Evolutionary conservation across 2,329 filamentous ascomycete genomes (phyloP), one percentile per base, ranked within the genome.

Genomic region (Canariomyces notabilis): DNA sequence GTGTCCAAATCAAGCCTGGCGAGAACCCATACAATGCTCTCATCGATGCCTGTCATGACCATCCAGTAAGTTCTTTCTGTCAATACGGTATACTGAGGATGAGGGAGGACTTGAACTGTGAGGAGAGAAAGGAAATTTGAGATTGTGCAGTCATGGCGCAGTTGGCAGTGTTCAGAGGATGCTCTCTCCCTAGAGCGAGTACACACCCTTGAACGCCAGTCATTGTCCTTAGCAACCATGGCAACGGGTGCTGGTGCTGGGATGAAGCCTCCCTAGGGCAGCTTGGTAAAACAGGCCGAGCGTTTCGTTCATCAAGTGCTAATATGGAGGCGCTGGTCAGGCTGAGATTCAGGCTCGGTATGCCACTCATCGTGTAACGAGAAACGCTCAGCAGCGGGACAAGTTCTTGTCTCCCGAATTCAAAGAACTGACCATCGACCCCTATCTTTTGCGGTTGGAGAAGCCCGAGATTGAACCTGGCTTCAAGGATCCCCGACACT

Each of bases 21-120:
- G 76, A 79, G 60, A 94, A 93, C 55, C 88, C 87, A 1, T 93
- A 90, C 62, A 75, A 87, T 55, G 80, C 82, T 15, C 68, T 94
- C 49, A 85, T 95, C 48, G 65, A 75, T 34, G 76, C 77, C 8
- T 89, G 83, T 61, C 67, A 81, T 38, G 70, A 85, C 62, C 72
- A 87, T 55, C 70, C 81, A 44, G 87, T 91, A 73, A 60, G 75
- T 65, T 54, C 16, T 22, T n/a, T 29, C n/a, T 12, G 14, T n/a
- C n/a, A n/a, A 26, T 34, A 7, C 16, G 21, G 3, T 12, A 11
- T 2, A 22, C 3, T 7, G 12, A n/a, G 16, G 14, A 6, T 31
- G 14, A 14, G n/a, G 31, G 16, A n/a, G 14, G 29, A 16, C 18
- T 1, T 18, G 14, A 23, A 23, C n/a, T n/a, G n/a, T n/a, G 5